Conservation (phyloP, 2,329 filamentous ascomycete species). For the Thielaviopsis musarum region DNA sequence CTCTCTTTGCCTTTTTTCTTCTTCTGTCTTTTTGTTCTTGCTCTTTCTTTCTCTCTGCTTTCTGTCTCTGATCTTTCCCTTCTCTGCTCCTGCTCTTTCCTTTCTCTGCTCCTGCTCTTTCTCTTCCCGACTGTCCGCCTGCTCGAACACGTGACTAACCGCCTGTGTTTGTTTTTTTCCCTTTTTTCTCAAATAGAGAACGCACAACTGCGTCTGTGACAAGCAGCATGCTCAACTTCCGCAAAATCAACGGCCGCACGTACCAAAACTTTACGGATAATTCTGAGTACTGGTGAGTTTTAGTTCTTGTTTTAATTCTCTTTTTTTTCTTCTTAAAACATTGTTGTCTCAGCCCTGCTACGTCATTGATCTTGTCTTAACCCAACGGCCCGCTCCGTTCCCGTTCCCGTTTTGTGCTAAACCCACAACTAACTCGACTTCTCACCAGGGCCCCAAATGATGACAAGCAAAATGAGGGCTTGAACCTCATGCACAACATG, state of each 20-base stretch:
- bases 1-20: background rate
- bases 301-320: background rate
- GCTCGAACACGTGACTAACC: background rate
- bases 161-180: background rate
- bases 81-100: background rate
- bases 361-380: background rate
- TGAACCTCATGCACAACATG: constrained; percentile 11
- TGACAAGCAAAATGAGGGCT: constrained; percentile 15
- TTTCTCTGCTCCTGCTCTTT: background rate
- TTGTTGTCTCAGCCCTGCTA: background rate
- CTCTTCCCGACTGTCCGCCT: background rate
- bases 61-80: background rate
- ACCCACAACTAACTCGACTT: background rate
- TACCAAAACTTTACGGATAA: constrained; percentile 18
- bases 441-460: constrained; percentile 15
- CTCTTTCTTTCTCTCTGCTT: background rate
- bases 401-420: too few relatives aligned
- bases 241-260: constrained; percentile 18
- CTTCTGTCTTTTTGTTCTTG: background rate
- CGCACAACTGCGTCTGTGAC: constrained; percentile 17
- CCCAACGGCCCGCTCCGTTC: background rate
- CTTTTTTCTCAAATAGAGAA: constrained; percentile 1
- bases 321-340: background rate
- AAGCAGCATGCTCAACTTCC: constrained; percentile 18
- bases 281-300: constrained; percentile 16